Percentiles rank a stretch among this genome's conserved stretches.
Evolutionary conservation across 441 rosid genomes (phyloP).

Genomic region (Rhodomyrtus psidioides): DNA sequence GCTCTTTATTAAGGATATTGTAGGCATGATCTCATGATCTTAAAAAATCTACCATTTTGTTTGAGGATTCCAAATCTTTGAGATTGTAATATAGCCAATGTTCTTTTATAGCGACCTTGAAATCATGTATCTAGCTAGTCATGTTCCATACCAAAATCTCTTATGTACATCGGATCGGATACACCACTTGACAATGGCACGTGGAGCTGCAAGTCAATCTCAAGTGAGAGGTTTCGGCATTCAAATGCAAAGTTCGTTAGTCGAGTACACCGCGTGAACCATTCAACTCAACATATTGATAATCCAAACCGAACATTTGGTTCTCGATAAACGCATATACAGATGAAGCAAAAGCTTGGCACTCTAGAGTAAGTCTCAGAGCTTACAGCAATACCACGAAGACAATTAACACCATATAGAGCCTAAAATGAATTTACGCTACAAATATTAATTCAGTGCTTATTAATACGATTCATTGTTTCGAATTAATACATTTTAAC

Average conservation of each 20-base stretch:
- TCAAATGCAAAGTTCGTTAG: background rate
- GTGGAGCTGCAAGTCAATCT: background rate
- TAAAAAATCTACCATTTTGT: no score
- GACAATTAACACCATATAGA: background rate
- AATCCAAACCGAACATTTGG: background rate
- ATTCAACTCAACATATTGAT: background rate
- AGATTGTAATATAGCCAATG: background rate
- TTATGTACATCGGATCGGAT: background rate
- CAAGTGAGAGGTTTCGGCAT: background rate
- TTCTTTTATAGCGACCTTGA: background rate
- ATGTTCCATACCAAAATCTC: background rate
- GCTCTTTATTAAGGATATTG: background rate
- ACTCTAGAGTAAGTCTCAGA: fast-evolving
- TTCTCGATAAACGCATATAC: background rate
- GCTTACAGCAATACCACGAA: background rate
- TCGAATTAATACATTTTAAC: no score
- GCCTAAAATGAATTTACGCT: no score
- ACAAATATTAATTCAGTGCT: no score
- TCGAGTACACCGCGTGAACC: background rate
- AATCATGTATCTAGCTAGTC: background rate
- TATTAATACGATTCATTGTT: no score
- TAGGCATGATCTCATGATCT: background rate
- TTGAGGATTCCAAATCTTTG: background rate
- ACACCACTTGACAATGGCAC: background rate
- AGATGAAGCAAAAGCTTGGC: background rate